Conservation (phyloP, 768 basidiomycete genomes). For the Gymnopilus junonius region DNA sequence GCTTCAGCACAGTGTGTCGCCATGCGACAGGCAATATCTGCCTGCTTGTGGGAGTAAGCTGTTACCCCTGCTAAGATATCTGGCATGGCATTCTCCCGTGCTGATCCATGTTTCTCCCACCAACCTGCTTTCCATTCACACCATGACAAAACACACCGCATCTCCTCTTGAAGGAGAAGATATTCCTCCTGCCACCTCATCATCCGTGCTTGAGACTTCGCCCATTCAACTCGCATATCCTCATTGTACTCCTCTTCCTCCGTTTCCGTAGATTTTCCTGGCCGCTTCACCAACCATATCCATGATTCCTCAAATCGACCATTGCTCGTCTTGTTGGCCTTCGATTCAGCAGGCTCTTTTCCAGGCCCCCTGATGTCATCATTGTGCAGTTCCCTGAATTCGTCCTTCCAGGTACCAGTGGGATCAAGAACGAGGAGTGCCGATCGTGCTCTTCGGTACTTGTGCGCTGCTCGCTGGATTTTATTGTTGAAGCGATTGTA, state of each 20-base stretch:
- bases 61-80: neutral
- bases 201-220: neutral
- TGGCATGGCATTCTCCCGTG: neutral
- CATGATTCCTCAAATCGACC: conserved; percentile 17
- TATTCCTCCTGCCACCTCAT: conserved; percentile 13
- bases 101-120: neutral
- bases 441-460: conserved; percentile 14
- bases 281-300: conserved; percentile 26
- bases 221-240: conserved; percentile 16
- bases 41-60: neutral
- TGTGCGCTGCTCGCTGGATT: conserved; percentile 8
- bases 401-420: conserved; percentile 13
- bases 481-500: conserved; percentile 16
- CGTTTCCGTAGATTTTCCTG: neutral
- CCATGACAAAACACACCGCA: conserved; percentile 1
- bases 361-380: conserved; percentile 22
- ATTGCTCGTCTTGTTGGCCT: neutral
- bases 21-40: neutral
- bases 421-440: conserved; percentile 20
- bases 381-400: conserved; percentile 8
- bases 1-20: neutral
- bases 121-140: neutral
- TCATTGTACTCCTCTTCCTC: conserved; percentile 12
- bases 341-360: conserved; percentile 9
- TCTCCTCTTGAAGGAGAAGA: conserved; percentile 9